A percentile compares a stretch with the other conserved stretches of the same genome.
Evolutionary conservation across 2,329 filamentous ascomycete species (phyloP).

Genomic region (Pezicula carpinea): DNA sequence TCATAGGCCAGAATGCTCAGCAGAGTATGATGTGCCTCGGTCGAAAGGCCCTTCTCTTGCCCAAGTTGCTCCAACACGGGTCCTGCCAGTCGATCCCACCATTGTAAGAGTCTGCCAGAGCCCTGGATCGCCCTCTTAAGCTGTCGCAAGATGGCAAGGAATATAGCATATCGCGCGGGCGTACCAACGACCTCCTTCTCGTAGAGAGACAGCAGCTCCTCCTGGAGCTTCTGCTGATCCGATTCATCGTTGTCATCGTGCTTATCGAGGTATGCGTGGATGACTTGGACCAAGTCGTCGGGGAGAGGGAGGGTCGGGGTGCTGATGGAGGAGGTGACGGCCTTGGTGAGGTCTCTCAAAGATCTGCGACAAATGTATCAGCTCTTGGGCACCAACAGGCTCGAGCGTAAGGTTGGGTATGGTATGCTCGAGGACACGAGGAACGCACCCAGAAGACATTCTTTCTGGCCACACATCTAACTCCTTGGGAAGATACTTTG

Average conservation of each 20-base stretch:
- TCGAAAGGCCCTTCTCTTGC: constrained; percentile 58
- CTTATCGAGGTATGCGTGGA: constrained; percentile 64
- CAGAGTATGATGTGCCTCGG: constrained; percentile 60
- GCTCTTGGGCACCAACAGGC: background rate
- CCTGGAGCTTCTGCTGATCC: constrained; percentile 66
- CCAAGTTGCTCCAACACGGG: constrained; percentile 53
- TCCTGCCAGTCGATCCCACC: constrained; percentile 63
- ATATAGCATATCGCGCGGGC: constrained; percentile 56
- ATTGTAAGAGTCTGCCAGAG: constrained; percentile 58
- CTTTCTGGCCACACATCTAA: background rate
- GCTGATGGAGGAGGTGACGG: constrained; percentile 47
- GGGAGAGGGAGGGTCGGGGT: constrained; percentile 57
- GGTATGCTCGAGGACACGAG: background rate
- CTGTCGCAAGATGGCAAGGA: constrained; percentile 61
- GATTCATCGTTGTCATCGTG: constrained; percentile 64
- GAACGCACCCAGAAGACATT: constrained; percentile 1
- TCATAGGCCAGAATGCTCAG: constrained; percentile 61
- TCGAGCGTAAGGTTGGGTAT: background rate
- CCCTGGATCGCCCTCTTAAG: constrained; percentile 61
- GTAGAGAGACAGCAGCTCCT: constrained; percentile 66
- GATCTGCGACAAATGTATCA: constrained; percentile 16
- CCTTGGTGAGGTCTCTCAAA: constrained; percentile 55
- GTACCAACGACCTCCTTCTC: constrained; percentile 56
- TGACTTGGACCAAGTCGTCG: constrained; percentile 55
- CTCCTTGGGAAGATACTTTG: background rate